These are phyloP conservation scores for Lachnum nothofagi DNA, from an alignment of 2,329 filamentous ascomycete genomes.

Conservation along the genomic window DNA sequence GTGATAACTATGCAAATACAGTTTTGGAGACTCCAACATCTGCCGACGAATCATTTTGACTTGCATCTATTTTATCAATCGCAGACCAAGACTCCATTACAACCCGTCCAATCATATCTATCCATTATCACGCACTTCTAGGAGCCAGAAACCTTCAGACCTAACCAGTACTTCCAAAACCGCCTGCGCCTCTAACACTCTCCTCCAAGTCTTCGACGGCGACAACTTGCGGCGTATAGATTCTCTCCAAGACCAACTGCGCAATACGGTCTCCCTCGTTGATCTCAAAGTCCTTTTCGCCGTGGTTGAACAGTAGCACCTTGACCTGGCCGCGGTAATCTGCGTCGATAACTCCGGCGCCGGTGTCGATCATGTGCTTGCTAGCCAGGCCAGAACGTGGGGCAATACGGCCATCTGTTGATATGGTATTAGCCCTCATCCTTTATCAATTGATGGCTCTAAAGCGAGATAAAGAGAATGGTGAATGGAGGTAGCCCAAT, in stretches of 20 bases:
- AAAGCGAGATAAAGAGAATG: no score
- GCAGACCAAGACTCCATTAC: slow-evolving; percentile 9
- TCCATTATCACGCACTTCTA: background rate
- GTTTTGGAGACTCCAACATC: no score
- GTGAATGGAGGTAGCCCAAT: no score
- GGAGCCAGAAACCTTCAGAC: background rate
- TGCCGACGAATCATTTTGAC: background rate
- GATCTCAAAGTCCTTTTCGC: slow-evolving; percentile 73
- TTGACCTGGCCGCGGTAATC: slow-evolving; percentile 94
- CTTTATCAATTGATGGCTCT: no score
- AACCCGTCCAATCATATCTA: slow-evolving; percentile 1
- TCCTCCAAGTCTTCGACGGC: slow-evolving; percentile 84
- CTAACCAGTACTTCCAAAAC: slow-evolving; percentile 80
- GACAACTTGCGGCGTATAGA: slow-evolving; percentile 86
- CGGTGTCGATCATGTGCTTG: slow-evolving; percentile 94
- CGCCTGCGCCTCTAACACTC: slow-evolving; percentile 83
- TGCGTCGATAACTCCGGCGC: slow-evolving; percentile 94
- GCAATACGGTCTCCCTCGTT: slow-evolving; percentile 86
- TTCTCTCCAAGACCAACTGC: slow-evolving; percentile 89
- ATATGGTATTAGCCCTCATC: no score
- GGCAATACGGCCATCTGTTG: slow-evolving; percentile 76
- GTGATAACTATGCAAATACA: no score
- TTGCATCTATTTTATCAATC: background rate
- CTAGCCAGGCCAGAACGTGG: slow-evolving; percentile 85
- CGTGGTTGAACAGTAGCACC: slow-evolving; percentile 90